phyloP scores from a whole-genome alignment of 257 asterid genomes.

The Handroanthus guayacan region DNA sequence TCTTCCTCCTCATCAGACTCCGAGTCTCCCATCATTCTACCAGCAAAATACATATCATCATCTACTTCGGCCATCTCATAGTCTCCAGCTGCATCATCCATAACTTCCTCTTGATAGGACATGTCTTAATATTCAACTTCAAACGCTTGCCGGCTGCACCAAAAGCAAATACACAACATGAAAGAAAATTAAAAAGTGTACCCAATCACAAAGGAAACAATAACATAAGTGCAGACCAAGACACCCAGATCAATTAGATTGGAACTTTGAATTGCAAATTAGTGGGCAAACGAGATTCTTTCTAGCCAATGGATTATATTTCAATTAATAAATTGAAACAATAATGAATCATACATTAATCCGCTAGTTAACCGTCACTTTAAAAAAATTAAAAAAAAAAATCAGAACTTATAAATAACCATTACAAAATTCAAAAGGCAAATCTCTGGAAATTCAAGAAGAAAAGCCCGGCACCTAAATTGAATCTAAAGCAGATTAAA shows the following conservation, averaged over 20 bases:
- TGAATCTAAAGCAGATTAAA: neutral
- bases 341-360: neutral
- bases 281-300: neutral
- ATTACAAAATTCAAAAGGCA: neutral
- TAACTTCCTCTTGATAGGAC: constrained; percentile 52
- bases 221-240: neutral
- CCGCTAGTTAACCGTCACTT: neutral
- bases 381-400: neutral
- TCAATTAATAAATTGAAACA: constrained; percentile 11
- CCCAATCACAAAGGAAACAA: constrained; percentile 15
- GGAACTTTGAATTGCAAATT: neutral
- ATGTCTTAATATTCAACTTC: constrained; percentile 33
- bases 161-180: constrained; percentile 2
- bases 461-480: constrained; percentile 1
- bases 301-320: neutral
- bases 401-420: constrained; percentile 19
- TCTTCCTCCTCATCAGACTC: constrained; percentile 67
- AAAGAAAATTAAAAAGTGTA: neutral
- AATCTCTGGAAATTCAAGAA: neutral
- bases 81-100: constrained; percentile 57
- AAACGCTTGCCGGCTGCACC: constrained; percentile 36
- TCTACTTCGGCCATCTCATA: constrained; percentile 60
- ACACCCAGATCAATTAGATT: neutral
- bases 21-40: constrained; percentile 57
- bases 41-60: constrained; percentile 57